A percentile compares a stretch with the other conserved stretches of the same genome.
Conservation (phyloP, 345 rosid genomes). For the Lumnitzera littorea region DNA sequence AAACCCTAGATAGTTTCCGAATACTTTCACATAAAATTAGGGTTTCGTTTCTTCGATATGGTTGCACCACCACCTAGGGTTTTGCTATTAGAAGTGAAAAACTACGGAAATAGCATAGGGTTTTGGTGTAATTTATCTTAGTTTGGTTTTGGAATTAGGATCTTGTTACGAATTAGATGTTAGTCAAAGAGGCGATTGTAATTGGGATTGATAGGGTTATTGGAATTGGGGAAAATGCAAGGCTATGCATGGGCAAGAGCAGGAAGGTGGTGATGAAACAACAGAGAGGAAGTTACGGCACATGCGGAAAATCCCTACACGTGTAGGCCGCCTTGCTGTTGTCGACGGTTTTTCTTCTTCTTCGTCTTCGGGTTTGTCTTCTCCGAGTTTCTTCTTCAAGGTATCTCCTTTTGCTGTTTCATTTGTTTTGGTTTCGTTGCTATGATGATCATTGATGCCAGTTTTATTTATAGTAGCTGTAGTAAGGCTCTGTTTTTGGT, state of each 20-base stretch:
- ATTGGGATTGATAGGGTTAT: not conserved
- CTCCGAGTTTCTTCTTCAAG: constrained; percentile 49
- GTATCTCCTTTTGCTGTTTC: constrained; percentile 16
- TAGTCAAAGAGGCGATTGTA: constrained; percentile 37
- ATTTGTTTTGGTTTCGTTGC: not conserved
- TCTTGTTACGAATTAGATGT: constrained; percentile 15
- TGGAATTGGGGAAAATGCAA: constrained; percentile 44
- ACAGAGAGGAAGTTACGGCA: constrained; percentile 27
- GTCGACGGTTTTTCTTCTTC: constrained; percentile 33
- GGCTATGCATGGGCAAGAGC: constrained; percentile 29
- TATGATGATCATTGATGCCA: not conserved
- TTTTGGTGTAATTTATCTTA: not conserved
- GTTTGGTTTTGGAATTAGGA: constrained; percentile 2
- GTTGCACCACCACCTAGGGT: constrained; percentile 1
- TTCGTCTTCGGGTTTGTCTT: constrained; percentile 32
- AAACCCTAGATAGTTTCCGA: no score
- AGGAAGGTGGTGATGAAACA: constrained; percentile 33
- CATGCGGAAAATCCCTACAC: constrained; percentile 53
- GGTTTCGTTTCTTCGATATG: constrained; percentile 1
- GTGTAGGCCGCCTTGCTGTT: constrained; percentile 27
- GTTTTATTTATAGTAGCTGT: not conserved
- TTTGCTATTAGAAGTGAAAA: constrained; percentile 4
- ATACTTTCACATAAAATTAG: not conserved
- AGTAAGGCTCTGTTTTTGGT: not conserved
- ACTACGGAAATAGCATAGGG: not conserved